phyloP scores from a whole-genome alignment of 805 yeast species.

The Wickerhamomyces alni region DNA sequence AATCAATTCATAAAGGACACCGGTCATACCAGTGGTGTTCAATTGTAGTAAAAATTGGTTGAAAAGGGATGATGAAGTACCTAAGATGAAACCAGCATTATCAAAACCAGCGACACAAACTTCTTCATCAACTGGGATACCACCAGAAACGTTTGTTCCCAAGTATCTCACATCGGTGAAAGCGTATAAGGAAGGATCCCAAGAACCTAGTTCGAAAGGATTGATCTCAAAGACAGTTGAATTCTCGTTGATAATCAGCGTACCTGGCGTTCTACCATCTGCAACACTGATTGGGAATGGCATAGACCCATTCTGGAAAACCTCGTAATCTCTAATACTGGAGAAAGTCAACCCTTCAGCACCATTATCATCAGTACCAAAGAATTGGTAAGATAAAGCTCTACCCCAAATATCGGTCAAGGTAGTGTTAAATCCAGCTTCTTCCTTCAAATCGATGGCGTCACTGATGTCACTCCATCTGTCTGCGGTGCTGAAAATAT shows the following conservation, averaged over 20 bases:
- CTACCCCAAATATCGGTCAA: conserved; percentile 78
- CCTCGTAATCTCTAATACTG: conserved; percentile 50
- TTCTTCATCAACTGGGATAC: conserved; percentile 38
- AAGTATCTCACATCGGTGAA: conserved; percentile 64
- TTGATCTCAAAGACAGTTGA: conserved; percentile 59
- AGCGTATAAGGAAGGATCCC: conserved; percentile 68
- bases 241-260: conserved; percentile 48
- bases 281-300: conserved; percentile 68
- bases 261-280: conserved; percentile 62
- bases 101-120: conserved; percentile 68
- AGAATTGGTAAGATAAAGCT: conserved; percentile 63
- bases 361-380: conserved; percentile 52
- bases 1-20: conserved; percentile 40
- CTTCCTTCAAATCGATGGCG: conserved; percentile 45
- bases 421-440: conserved; percentile 59
- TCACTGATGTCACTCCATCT: conserved; percentile 48
- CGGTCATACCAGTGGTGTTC: conserved; percentile 45
- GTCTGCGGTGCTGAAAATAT: conserved; percentile 40
- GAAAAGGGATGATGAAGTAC: conserved; percentile 76
- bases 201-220: conserved; percentile 77
- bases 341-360: conserved; percentile 58
- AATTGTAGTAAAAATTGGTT: conserved; percentile 56
- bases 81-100: conserved; percentile 74
- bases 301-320: conserved; percentile 53
- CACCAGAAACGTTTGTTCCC: conserved; percentile 59